phyloP scores from a whole-genome alignment of 805 yeast genomes.

The Monosporozyma solicola region DNA sequence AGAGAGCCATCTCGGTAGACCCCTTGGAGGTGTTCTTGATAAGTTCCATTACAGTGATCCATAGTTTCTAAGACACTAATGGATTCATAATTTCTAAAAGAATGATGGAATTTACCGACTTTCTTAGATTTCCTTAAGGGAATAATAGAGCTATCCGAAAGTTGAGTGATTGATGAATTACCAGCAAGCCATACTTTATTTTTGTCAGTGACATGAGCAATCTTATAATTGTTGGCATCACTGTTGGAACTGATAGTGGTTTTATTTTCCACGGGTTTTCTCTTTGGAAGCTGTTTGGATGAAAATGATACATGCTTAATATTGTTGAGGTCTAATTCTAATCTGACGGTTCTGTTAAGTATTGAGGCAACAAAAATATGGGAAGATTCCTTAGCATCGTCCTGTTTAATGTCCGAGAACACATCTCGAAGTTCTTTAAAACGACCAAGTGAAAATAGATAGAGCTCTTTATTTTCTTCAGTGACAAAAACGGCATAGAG shows the following conservation, averaged over 20 bases:
- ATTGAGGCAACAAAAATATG: not conserved
- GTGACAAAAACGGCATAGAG: not conserved
- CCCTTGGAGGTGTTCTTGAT: not conserved
- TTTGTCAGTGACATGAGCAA: not conserved
- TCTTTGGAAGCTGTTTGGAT: not conserved
- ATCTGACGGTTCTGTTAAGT: not conserved
- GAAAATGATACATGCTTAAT: not conserved
- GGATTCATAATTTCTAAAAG: not conserved
- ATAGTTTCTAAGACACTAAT: not conserved
- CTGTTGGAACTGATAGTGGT: conserved; percentile 1
- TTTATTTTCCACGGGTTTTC: not conserved
- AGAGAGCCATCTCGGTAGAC: not conserved
- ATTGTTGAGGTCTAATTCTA: not conserved
- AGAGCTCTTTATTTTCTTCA: not conserved
- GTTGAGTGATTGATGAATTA: conserved; percentile 1
- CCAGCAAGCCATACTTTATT: conserved; percentile 3
- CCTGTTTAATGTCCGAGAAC: not conserved
- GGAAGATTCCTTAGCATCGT: not conserved
- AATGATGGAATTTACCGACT: not conserved
- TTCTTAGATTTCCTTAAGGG: not conserved
- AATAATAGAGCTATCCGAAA: not conserved
- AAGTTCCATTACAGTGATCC: not conserved
- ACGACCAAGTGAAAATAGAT: not conserved
- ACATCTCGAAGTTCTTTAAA: not conserved
- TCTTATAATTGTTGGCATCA: not conserved